These are phyloP conservation scores for Paramyrothecium sp. DNA, from an alignment of 2,329 filamentous ascomycete species.

Conservation along the genomic window DNA sequence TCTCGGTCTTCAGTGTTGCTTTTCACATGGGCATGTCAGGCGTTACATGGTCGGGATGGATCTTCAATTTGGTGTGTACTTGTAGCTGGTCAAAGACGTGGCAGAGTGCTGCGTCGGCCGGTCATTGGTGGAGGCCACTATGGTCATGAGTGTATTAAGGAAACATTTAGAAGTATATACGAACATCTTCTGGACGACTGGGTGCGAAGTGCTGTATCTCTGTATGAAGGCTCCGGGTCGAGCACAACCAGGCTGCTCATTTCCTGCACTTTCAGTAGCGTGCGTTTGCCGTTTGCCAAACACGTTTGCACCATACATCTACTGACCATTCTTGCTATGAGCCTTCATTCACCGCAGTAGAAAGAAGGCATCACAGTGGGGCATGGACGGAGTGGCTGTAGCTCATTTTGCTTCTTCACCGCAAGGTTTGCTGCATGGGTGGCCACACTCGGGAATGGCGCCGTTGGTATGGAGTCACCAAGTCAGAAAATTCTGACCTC, in stretches of 20 bases:
- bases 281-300: no score
- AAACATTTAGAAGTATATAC: not conserved
- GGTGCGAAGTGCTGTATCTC: no score
- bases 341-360: no score
- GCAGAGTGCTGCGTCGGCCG: not conserved
- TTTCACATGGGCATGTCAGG: not conserved
- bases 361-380: no score
- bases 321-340: no score
- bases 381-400: not conserved
- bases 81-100: slow-evolving; percentile 1
- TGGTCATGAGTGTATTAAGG: not conserved
- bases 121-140: no score
- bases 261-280: no score
- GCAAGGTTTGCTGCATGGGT: not conserved
- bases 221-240: no score
- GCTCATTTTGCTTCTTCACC: not conserved
- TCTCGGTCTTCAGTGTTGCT: not conserved
- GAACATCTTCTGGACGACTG: no score
- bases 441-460: not conserved
- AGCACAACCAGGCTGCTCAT: no score
- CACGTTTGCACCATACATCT: no score
- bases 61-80: not conserved
- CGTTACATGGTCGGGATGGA: not conserved
- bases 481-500: no score
- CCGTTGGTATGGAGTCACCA: not conserved